Evolutionary conservation across 192 early-diverging fungal species (phyloP), one percentile per base, ranked within the genome.

Genomic region (Lunasporangiospora selenospora): DNA sequence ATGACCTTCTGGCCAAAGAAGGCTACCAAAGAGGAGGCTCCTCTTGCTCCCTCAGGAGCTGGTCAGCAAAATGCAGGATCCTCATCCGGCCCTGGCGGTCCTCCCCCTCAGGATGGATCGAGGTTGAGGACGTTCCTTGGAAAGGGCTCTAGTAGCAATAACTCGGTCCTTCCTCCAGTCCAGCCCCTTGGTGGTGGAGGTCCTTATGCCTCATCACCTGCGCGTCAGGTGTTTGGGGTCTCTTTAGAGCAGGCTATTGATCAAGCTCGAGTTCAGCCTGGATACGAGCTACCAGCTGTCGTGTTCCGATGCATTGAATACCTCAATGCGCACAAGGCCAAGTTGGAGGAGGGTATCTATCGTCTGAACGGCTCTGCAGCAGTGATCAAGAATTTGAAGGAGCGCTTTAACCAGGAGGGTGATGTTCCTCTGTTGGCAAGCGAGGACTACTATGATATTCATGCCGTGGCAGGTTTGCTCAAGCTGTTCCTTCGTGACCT

Each of bases 281-380:
- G 84, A 12, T 89, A 91, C 64, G 85, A 88, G 36, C 81, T 98
- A 24, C 97, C 97, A n/a, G 89, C 95, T 11, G 86, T 99, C 23
- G 90, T 99, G 1, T 97, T 90, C 75, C 83, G 97, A 19, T 98
- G 96, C 56, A 95, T 99, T 52, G 96, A 99, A 83, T 99, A 93
- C 62, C 67, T 99, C 32, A 96, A 99, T 65, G 84, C 87, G 5
- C 92, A 91, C 69, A 90, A 91, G 69, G 97, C 95, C 6, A 85
- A 81, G 46, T 57, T 89, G 30, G 97, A 99, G 65, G 96, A 98
- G 77, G 97, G 97, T 5, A 89, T 99, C 24, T 99, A 98, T 75
- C 90, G 97, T 12, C 79, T 96, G 61, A 93, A 88, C 31, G 97
- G 97, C 16, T 86, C 87, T 31, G 75, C 87, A 12, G 67, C 80